phyloP scores from a whole-genome alignment of 345 rosid species.

The Hevea brasiliensis region DNA sequence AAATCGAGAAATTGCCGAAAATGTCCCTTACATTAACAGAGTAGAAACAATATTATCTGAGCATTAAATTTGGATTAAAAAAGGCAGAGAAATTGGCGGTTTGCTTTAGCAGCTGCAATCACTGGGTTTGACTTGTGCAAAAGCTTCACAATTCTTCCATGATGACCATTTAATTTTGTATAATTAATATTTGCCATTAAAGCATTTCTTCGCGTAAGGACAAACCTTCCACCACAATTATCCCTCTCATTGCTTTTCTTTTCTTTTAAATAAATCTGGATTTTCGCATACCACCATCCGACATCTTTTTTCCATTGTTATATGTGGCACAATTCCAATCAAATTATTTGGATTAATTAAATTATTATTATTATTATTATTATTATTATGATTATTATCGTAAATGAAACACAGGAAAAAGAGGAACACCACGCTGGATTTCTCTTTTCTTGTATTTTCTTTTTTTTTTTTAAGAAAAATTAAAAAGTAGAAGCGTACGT shows the following conservation, averaged over 20 bases:
- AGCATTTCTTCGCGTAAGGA: conserved; percentile 24
- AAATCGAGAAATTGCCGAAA: no score
- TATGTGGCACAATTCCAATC: no score
- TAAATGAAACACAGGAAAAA: no score
- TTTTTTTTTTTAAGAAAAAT: no score
- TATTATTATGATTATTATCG: background rate
- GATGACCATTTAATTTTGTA: conserved; percentile 22
- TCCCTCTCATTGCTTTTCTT: background rate
- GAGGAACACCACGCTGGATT: no score
- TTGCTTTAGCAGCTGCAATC: background rate
- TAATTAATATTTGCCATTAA: conserved; percentile 21
- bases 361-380: no score
- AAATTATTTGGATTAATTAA: no score
- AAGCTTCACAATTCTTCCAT: conserved; percentile 20
- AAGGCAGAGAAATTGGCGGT: background rate
- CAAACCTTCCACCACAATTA: conserved; percentile 19
- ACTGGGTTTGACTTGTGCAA: conserved; percentile 33
- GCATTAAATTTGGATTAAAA: no score
- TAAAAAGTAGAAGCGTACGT: no score
- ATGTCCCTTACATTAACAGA: no score
- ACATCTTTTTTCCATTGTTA: conserved; percentile 21
- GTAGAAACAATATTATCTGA: no score
- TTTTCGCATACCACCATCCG: conserved; percentile 27
- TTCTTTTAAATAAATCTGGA: background rate
- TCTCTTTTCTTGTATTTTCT: no score